These are phyloP conservation scores for Xanthoconium stramineum DNA, from an alignment of 768 basidiomycete genomes.

Conservation along the genomic window DNA sequence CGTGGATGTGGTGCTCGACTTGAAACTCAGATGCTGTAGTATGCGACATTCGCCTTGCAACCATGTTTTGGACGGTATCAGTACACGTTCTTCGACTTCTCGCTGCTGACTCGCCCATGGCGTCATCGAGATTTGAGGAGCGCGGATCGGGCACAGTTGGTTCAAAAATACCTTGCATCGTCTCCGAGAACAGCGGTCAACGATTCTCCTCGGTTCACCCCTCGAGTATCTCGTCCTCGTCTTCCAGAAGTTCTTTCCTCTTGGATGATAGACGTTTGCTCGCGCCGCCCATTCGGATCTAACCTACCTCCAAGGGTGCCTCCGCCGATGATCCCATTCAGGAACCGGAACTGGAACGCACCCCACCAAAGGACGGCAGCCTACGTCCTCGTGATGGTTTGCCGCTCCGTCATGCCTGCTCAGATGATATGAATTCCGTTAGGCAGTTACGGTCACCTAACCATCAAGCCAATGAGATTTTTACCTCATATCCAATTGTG, in stretches of 20 bases:
- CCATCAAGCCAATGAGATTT: background rate
- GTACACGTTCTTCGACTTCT: background rate
- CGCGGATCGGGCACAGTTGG: background rate
- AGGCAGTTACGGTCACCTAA: background rate
- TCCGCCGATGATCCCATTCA: background rate
- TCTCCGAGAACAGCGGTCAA: too few species aligned
- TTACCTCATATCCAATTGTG: background rate
- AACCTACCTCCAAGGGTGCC: background rate
- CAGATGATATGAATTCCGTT: background rate
- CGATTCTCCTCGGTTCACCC: too few species aligned
- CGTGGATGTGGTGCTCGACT: background rate
- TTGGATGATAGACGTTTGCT: background rate
- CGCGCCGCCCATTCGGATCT: background rate
- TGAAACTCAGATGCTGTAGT: background rate
- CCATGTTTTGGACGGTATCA: background rate
- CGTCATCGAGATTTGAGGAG: background rate
- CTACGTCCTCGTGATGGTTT: background rate
- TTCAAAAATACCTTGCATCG: background rate
- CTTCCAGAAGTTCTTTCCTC: background rate
- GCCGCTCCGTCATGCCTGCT: background rate
- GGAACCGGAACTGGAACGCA: background rate
- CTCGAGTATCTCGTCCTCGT: too few species aligned
- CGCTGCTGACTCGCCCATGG: background rate
- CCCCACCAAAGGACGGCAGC: background rate
- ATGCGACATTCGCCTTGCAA: background rate